phyloP scores from a whole-genome alignment of 129 eudicot genomes.

The Glebionis coronaria region DNA sequence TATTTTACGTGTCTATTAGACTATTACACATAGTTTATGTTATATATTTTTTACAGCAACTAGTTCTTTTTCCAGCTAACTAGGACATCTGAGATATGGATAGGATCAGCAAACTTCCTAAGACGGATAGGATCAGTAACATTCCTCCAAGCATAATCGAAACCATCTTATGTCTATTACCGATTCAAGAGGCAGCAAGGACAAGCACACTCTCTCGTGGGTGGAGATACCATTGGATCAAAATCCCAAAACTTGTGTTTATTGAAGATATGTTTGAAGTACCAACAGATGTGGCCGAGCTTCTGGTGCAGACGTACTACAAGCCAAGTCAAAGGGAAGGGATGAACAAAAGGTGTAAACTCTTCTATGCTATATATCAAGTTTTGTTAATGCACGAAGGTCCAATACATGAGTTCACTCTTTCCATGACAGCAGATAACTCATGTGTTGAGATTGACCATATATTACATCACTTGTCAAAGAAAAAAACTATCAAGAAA shows the following conservation, averaged over 20 bases:
- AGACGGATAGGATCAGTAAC: no score
- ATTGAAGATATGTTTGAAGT: conserved; percentile 1
- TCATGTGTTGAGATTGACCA: conserved; percentile 25
- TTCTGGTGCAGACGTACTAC: background rate
- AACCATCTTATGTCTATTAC: conserved; percentile 17
- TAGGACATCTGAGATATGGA: conserved; percentile 7
- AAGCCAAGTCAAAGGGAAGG: background rate
- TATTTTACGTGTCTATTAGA: no score
- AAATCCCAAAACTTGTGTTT: conserved; percentile 19
- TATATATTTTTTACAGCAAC: no score
- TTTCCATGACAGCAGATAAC: background rate
- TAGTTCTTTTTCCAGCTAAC: no score
- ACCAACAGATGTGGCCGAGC: background rate
- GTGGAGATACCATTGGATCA: conserved; percentile 25
- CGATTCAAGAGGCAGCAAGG: conserved; percentile 23
- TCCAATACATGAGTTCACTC: conserved; percentile 17
- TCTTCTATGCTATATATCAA: conserved; percentile 19
- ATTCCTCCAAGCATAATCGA: conserved; percentile 16
- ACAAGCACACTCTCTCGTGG: conserved; percentile 21
- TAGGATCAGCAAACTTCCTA: background rate
- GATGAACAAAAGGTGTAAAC: conserved; percentile 6
- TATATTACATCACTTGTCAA: conserved; percentile 16
- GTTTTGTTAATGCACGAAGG: conserved; percentile 16
- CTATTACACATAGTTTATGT: no score
- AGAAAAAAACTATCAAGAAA: conserved; percentile 13